Conservation (phyloP, 768 basidiomycete genomes). For the Amanita jacksonii region DNA sequence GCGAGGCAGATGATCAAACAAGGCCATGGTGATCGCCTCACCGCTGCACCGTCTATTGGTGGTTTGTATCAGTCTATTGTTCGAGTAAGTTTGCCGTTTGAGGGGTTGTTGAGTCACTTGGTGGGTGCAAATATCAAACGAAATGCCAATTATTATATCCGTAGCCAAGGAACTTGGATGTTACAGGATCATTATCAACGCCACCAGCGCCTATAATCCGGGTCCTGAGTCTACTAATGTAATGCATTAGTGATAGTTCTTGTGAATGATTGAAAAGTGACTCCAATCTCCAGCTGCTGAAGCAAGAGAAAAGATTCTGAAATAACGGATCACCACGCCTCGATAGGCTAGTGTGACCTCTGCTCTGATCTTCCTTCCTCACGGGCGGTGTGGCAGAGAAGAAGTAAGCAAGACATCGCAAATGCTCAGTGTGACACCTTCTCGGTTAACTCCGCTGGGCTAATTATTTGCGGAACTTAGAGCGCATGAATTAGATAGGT, state of each 20-base stretch:
- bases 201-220: slow-evolving; percentile 20
- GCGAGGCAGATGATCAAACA: slow-evolving; percentile 33
- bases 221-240: slow-evolving; percentile 10
- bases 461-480: no score
- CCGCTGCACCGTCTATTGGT: slow-evolving; percentile 31
- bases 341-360: no score
- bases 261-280: not conserved
- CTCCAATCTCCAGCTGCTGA: not conserved
- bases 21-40: slow-evolving; percentile 32
- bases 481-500: no score
- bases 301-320: not conserved
- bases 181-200: slow-evolving; percentile 22
- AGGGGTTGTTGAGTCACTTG: slow-evolving; percentile 23
- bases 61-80: slow-evolving; percentile 23
- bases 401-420: no score
- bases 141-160: no score
- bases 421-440: no score
- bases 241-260: not conserved
- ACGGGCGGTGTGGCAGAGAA: no score
- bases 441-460: no score
- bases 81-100: slow-evolving; percentile 30
- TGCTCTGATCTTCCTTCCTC: no score
- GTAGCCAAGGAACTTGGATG: slow-evolving; percentile 16
- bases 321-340: no score
- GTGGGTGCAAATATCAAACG: no score